phyloP scores from a whole-genome alignment of 2,329 filamentous ascomycete genomes.

The Ceratocystis cacaofunesta region DNA sequence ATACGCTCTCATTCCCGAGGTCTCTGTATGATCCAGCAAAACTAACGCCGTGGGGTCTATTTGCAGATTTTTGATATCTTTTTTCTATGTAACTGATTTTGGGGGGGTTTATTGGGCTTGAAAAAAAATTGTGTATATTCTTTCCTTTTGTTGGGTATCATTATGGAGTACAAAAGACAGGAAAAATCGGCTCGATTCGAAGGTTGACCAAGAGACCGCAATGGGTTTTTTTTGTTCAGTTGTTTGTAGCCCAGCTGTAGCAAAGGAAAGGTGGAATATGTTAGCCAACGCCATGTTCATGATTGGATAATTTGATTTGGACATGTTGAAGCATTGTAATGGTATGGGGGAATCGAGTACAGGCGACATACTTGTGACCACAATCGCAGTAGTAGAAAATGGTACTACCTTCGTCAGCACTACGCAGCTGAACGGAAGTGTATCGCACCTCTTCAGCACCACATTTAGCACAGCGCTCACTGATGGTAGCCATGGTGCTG shows the following conservation, averaged over 20 bases:
- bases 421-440: slow-evolving; percentile 69
- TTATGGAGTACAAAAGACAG: slow-evolving; percentile 15
- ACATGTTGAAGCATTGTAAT: background rate
- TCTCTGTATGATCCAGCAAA: slow-evolving; percentile 25
- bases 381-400: slow-evolving; percentile 84
- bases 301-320: background rate
- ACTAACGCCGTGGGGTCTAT: background rate
- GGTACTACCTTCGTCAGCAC: slow-evolving; percentile 89
- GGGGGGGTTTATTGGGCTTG: slow-evolving; percentile 10
- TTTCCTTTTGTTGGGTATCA: slow-evolving; percentile 18
- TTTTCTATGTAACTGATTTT: background rate
- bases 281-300: slow-evolving; percentile 20
- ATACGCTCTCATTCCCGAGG: slow-evolving; percentile 77
- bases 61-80: background rate
- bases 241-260: slow-evolving; percentile 43
- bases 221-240: slow-evolving; percentile 27
- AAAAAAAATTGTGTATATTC: slow-evolving; percentile 13
- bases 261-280: slow-evolving; percentile 8
- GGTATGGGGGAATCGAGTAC: background rate
- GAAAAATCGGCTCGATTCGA: slow-evolving; percentile 11
- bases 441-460: slow-evolving; percentile 70
- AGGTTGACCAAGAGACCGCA: background rate
- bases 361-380: slow-evolving; percentile 54
- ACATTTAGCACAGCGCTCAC: slow-evolving; percentile 65
- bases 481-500: slow-evolving; percentile 53